These are phyloP conservation scores for Fusarium denticulatum DNA, from an alignment of 2,329 filamentous ascomycete genomes.

Conservation along the genomic window DNA sequence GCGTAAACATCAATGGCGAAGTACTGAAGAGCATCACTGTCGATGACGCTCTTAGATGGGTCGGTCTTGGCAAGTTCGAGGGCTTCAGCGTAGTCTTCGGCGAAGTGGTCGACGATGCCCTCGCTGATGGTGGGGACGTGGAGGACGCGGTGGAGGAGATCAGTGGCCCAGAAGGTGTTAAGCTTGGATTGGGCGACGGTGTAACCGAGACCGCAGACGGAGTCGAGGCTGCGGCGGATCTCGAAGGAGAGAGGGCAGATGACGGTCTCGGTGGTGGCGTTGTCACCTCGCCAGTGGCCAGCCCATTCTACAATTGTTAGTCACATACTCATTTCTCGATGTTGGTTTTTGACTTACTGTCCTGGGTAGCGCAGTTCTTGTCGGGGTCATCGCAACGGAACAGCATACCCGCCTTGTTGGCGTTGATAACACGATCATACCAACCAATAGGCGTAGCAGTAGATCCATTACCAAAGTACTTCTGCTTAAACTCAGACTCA, in stretches of 20 bases:
- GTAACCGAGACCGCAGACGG: conserved; percentile 71
- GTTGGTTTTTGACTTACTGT: conserved; percentile 45
- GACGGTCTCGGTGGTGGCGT: conserved; percentile 73
- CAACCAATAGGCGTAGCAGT: conserved; percentile 69
- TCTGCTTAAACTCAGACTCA: conserved; percentile 67
- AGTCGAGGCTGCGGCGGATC: conserved; percentile 65
- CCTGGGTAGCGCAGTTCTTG: conserved; percentile 66
- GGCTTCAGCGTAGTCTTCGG: conserved; percentile 66
- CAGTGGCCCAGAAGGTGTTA: conserved; percentile 72
- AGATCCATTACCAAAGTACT: conserved; percentile 72
- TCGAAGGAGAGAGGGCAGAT: conserved; percentile 73
- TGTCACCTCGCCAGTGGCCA: conserved; percentile 74
- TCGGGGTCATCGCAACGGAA: conserved; percentile 78
- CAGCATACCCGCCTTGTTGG: conserved; percentile 64
- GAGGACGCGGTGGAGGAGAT: conserved; percentile 73
- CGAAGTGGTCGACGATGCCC: conserved; percentile 68
- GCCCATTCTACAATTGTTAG: conserved; percentile 62
- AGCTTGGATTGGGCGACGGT: conserved; percentile 64
- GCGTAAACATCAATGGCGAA: conserved; percentile 76
- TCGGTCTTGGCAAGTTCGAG: conserved; percentile 61
- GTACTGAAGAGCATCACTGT: conserved; percentile 72
- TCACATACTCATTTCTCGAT: too few species aligned
- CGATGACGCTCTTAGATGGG: conserved; percentile 60
- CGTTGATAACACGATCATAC: conserved; percentile 68
- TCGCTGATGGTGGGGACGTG: conserved; percentile 71